Evolutionary conservation across 352 stramenopile genomes (phyloP), one percentile per base, ranked within the genome.

Genomic region (Pythium myriotylum): DNA sequence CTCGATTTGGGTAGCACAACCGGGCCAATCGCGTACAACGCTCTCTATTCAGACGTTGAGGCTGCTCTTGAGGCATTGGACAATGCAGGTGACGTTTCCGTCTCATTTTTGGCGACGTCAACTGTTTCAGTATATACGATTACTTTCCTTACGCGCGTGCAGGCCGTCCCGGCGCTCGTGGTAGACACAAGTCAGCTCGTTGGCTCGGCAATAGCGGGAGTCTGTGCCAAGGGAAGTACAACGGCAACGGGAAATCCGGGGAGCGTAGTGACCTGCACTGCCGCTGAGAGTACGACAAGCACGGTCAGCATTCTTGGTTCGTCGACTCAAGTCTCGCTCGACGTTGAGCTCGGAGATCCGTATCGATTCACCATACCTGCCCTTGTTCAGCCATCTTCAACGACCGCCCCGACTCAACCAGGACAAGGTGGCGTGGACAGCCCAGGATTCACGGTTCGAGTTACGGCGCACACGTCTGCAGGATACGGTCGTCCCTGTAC

Each of bases 31-130:
- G 54, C 74, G 6, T 73, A 71, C 39, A 75, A 72, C 17, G 78
- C 70, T 2, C 46, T 92, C 5, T 88, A 85, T 70, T 81, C 71
- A 1, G 88, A 96, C 0, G 59, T 98, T 47, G 89, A 92, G 65
- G 70, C 70, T 2, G 83, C 90, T 8, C 41, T 98, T 9, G 79
- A 96, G 71, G 82, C 74, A 23, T 66, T 97, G 6, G 77, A 81
- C 45, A 84, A 68, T 52, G 77, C 86, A 23, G 89, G 90, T 17
- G 82, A 97, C 23, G 90, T 98, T 12, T 78, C 67, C 0, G 90
- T 98, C 4, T 75, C 64, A 2, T 79, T 72, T 12, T 48, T 42
- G 8, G 39, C 58, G 1, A 70, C 56, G 0, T 51, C 66, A 2
- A 71, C 47, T 14, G 87, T 73, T 0, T 26, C 56, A 14, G 68